A percentile compares a stretch with the other conserved stretches of the same genome.
Evolutionary conservation across 371 early-diverging fungal species (phyloP).

Genomic region (Zychaea mexicana): DNA sequence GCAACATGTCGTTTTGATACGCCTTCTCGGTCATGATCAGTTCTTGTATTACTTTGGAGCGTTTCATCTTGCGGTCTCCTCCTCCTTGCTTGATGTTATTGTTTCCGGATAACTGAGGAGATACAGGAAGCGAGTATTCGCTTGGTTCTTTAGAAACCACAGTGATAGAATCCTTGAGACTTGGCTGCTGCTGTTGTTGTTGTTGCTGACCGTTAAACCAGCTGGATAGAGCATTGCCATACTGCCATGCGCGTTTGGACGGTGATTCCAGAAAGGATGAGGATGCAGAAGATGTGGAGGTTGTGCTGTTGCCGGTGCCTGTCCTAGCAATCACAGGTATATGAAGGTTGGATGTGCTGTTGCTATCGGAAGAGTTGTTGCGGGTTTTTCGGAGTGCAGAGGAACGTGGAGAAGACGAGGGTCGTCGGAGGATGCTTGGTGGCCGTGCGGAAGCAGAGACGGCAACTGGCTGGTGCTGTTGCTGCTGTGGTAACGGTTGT

Average conservation of each 20-base stretch:
- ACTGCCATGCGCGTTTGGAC: slow-evolving; percentile 24
- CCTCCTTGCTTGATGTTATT: slow-evolving; percentile 9
- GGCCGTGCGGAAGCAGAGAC: not conserved
- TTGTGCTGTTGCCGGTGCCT: slow-evolving; percentile 23
- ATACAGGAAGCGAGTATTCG: slow-evolving; percentile 11
- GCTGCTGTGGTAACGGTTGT: not conserved
- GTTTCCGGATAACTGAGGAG: slow-evolving; percentile 20
- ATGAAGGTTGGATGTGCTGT: slow-evolving; percentile 12
- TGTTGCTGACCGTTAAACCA: slow-evolving; percentile 20
- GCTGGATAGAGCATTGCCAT: slow-evolving; percentile 20
- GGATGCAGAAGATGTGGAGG: slow-evolving; percentile 25
- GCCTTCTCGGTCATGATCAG: slow-evolving; percentile 70
- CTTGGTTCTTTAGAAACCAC: slow-evolving; percentile 20
- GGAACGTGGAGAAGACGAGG: slow-evolving; percentile 12
- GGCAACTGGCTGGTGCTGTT: not conserved
- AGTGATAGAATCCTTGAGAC: slow-evolving; percentile 23
- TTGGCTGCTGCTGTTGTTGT: slow-evolving; percentile 16
- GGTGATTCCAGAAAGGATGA: slow-evolving; percentile 16
- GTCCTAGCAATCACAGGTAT: slow-evolving; percentile 17
- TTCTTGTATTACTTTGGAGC: slow-evolving; percentile 61
- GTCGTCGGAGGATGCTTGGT: not conserved
- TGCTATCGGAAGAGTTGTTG: slow-evolving; percentile 6
- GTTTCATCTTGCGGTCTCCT: slow-evolving; percentile 22
- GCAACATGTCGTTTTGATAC: slow-evolving; percentile 71
- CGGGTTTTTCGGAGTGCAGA: slow-evolving; percentile 9